A percentile compares a stretch with the other conserved stretches of the same genome.
These are phyloP conservation scores for Triangularia setosa DNA, from an alignment of 2,329 filamentous ascomycete species.

Conservation along the genomic window DNA sequence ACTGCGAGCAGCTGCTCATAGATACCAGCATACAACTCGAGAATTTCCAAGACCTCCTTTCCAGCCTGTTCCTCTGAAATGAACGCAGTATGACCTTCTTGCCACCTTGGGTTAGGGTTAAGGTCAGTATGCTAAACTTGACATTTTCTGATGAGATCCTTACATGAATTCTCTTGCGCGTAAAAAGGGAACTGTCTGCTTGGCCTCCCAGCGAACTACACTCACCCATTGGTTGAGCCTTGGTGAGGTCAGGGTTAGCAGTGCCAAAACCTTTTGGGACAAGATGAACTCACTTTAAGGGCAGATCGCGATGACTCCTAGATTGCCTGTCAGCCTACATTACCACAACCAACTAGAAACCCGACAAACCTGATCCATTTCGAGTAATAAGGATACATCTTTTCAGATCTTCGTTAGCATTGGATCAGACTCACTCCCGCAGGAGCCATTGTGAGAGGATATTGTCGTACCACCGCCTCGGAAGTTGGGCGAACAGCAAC, in stretches of 20 bases:
- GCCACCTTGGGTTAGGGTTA: constrained; percentile 47
- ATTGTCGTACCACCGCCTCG: constrained; percentile 44
- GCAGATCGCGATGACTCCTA: constrained; percentile 92
- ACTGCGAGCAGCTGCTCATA: constrained; percentile 94
- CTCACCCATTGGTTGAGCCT: constrained; percentile 96
- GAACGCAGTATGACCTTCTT: constrained; percentile 91
- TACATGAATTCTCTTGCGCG: constrained; percentile 89
- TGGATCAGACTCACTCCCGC: constrained; percentile 24
- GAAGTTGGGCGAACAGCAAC: constrained; percentile 64
- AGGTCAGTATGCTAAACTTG: neutral
- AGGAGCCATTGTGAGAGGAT: constrained; percentile 20
- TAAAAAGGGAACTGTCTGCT: constrained; percentile 55
- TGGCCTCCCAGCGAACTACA: constrained; percentile 65
- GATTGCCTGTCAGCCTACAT: no score
- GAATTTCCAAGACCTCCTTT: constrained; percentile 66
- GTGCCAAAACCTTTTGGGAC: neutral
- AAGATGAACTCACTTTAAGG: constrained; percentile 56
- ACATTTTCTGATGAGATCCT: neutral
- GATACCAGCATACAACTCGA: constrained; percentile 86
- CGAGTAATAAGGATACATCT: constrained; percentile 76
- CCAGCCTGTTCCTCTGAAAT: constrained; percentile 76
- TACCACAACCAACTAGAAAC: no score
- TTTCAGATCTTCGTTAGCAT: constrained; percentile 57
- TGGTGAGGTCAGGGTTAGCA: constrained; percentile 5
- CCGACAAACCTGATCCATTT: constrained; percentile 89